Base-by-base conservation (phyloP, 371 early-diverging fungal species). In the Syncephalis fuscata region DNA sequence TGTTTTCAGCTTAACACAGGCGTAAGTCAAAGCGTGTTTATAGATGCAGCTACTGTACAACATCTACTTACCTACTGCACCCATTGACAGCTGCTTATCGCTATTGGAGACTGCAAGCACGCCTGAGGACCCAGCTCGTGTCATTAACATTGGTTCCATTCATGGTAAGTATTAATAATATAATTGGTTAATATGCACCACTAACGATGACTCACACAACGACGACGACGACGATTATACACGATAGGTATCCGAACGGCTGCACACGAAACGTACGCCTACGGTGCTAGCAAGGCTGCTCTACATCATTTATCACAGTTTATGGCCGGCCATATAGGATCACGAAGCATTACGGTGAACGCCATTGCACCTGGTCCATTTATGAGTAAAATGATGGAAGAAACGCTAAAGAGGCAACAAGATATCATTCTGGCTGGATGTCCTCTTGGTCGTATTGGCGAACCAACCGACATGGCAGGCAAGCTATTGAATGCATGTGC, bases 331-430 rank as follows among this genome's bases (percentile, higher is more conserved):
- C 74, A 76, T 36, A 54, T 88, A 39, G 82, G 75, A 19, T 45
- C 48, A 48, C 67, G 73, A 20, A 53, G 71, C 48, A 81, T 94
- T 48, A 72, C 82, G 15, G 85, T 85, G 22, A 94, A 92, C 53
- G 86, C 87, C 7, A 73, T 92, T 50, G 92, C 92, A 0, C 91
- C 93, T 0, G 92, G 93, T 0, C 70, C 85, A 3, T 94, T 89
- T 62, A 76, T 79, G 46, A 80, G 79, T 47, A 82, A 82, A 55
- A 93, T 93, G 76, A 91, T 91, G 88, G 81, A 75, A n/a, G 70
- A 58, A 0, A 84, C 83, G 0, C 51, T 85, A 24, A 63, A 70
- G 42, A 57, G 68, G 16, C 52, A 65, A 63, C 71, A 74, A 11
- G 76, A 79, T 25, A 53, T 49, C 10, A 76, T 85, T 45, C 60